Evolutionary conservation across 2,329 filamentous ascomycete genomes (phyloP).

Genomic region (Claviceps citrina): DNA sequence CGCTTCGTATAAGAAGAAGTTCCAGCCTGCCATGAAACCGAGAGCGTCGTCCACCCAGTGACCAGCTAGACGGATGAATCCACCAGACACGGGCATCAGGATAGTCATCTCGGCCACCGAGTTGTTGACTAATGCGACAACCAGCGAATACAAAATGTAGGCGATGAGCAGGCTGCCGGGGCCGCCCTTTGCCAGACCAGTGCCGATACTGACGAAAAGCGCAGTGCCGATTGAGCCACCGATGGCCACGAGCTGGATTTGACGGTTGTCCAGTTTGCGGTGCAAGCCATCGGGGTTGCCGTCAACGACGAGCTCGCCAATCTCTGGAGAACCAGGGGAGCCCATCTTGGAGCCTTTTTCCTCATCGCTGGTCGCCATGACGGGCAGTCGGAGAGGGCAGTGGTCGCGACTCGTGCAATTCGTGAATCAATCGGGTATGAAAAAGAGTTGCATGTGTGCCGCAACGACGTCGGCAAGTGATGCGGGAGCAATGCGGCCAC

Average conservation of each 20-base stretch:
- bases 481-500: background rate
- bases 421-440: background rate
- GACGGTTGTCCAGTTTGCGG: conserved; percentile 35
- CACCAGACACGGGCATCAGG: conserved; percentile 46
- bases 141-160: conserved; percentile 37
- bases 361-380: conserved; percentile 12
- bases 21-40: conserved; percentile 36
- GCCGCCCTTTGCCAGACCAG: conserved; percentile 30
- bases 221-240: conserved; percentile 43
- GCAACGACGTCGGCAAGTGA: background rate
- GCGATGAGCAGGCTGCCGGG: conserved; percentile 40
- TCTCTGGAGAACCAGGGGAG: conserved; percentile 12
- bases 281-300: conserved; percentile 26
- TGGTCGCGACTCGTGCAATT: background rate
- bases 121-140: conserved; percentile 49
- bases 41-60: conserved; percentile 51
- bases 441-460: background rate
- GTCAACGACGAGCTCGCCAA: conserved; percentile 11
- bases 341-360: conserved; percentile 16
- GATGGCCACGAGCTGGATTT: conserved; percentile 44
- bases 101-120: conserved; percentile 49
- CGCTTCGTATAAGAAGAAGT: conserved; percentile 30
- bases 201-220: conserved; percentile 47
- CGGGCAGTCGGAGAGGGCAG: background rate
- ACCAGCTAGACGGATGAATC: conserved; percentile 48